Evolutionary conservation across 2,329 filamentous ascomycete genomes (phyloP).

Genomic region (Teratosphaeria nubilosa): DNA sequence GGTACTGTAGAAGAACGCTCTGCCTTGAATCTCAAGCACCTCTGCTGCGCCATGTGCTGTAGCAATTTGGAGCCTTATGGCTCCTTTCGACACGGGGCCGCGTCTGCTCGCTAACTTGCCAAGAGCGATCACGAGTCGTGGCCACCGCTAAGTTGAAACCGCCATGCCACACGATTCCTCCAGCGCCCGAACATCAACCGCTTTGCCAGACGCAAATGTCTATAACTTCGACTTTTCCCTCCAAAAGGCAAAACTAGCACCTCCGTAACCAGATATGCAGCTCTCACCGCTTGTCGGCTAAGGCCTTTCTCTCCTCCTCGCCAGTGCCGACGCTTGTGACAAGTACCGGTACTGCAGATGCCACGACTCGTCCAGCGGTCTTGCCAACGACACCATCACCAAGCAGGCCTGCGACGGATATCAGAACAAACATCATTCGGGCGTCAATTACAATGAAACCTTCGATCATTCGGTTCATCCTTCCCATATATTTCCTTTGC

Average conservation of each 20-base stretch:
- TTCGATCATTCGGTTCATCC: not conserved
- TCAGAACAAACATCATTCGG: not conserved
- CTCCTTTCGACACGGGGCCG: too few relatives aligned
- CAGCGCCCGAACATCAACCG: not conserved
- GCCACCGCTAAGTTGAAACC: not conserved
- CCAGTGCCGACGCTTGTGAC: not conserved
- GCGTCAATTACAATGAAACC: not conserved
- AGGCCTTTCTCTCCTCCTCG: not conserved
- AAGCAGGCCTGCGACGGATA: not conserved
- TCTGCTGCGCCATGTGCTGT: not conserved
- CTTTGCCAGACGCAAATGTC: not conserved
- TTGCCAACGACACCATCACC: not conserved
- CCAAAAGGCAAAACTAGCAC: not conserved
- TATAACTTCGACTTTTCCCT: not conserved
- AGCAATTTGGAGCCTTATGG: not conserved
- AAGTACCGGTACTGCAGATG: not conserved
- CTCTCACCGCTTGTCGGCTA: not conserved
- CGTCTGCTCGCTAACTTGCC: not conserved
- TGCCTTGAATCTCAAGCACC: not conserved
- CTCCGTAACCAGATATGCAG: not conserved
- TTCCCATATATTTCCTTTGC: too few relatives aligned
- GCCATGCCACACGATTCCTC: not conserved
- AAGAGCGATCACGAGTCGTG: not conserved
- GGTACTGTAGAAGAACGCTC: not conserved
- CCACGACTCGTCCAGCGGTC: not conserved